Base-by-base conservation (phyloP, 768 basidiomycete species). In the Rhizopogon vulgaris region DNA sequence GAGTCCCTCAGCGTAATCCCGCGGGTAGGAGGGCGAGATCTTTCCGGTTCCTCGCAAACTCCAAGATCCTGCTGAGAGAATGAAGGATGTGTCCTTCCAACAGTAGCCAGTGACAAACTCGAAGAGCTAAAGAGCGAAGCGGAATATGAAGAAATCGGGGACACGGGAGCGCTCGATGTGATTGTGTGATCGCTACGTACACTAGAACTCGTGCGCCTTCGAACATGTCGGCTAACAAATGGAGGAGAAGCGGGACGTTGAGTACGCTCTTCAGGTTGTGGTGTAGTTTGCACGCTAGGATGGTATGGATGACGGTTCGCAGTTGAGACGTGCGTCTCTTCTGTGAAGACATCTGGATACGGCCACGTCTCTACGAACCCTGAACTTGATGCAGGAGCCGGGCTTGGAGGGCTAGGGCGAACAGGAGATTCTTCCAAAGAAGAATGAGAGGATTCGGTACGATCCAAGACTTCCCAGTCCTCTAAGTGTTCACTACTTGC, bases 401-500 rank as follows among this genome's bases (percentile, higher is more conserved):
- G 66, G 38, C 57, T 60, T 11, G 58, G 55, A 6, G 59, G 64
- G 32, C 55, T 58, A 11, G 53, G 54, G 6, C 63, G 57, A 28
- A 52, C 53, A 5, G 63, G 34, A 5, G 65, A 57, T 8, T 53
- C 66, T 25, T 68, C 56, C 6, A 52, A 34, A 1, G 59, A 63
- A 17, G 65, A 63, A 45, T 60, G 60, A n/a, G 45, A 57, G 36
- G 66, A 68, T 14, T 55, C 60, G 14, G 63, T 58, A 24, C 58
- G 56, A 45, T 69, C 68, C 28, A 68, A 59, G 18, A 68, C 51
- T 51, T 68, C 66, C 66, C 66, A 68, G 18, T 68, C 66, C 3
- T 69, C 62, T 30, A 69, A 57, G 32, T 60, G 65, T 43, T 67
- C 66, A 3, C 62, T 68, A n/a, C 64, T 63, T 1, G 64, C 60